These are phyloP conservation scores for Sambucus nigra DNA, from an alignment of 129 eudicot species.

Conservation along the genomic window DNA sequence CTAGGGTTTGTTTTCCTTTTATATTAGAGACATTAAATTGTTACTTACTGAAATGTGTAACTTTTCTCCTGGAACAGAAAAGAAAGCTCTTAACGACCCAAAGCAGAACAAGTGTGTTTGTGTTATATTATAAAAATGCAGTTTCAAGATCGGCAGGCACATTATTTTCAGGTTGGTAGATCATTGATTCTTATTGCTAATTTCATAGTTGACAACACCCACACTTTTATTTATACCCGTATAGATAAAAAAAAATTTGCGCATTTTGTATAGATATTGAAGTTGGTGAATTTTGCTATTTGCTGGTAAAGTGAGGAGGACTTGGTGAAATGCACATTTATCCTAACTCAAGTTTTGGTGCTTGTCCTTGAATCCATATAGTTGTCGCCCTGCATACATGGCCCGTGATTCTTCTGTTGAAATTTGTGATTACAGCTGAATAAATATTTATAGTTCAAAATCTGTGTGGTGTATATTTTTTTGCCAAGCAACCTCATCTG, in stretches of 20 bases:
- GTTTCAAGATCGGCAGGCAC: constrained; percentile 6
- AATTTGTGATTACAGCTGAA: constrained; percentile 20
- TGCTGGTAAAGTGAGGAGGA: constrained; percentile 18
- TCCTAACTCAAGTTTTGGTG: constrained; percentile 14
- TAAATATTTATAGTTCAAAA: not conserved
- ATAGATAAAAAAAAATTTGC: constrained; percentile 20
- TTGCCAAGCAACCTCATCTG: too few species aligned
- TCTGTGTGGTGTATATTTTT: too few species aligned
- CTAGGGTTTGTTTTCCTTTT: not conserved
- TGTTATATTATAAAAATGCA: constrained; percentile 51
- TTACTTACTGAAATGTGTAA: not conserved
- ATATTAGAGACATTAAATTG: too few species aligned
- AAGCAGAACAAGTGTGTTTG: constrained; percentile 61
- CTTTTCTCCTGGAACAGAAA: constrained; percentile 32
- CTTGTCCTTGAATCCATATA: constrained; percentile 14
- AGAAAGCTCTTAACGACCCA: constrained; percentile 40
- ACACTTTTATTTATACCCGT: constrained; percentile 6
- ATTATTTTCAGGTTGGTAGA: constrained; percentile 19
- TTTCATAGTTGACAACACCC: constrained; percentile 2
- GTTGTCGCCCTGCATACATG: not conserved
- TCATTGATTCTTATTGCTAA: not conserved
- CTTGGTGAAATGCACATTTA: constrained; percentile 19
- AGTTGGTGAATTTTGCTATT: constrained; percentile 19
- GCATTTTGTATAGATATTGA: constrained; percentile 20
- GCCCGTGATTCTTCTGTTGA: constrained; percentile 14